Evolutionary conservation across 2,329 filamentous ascomycete species (phyloP), one percentile per base, ranked within the genome.

Genomic region (Myriosclerotinia scirpicola): DNA sequence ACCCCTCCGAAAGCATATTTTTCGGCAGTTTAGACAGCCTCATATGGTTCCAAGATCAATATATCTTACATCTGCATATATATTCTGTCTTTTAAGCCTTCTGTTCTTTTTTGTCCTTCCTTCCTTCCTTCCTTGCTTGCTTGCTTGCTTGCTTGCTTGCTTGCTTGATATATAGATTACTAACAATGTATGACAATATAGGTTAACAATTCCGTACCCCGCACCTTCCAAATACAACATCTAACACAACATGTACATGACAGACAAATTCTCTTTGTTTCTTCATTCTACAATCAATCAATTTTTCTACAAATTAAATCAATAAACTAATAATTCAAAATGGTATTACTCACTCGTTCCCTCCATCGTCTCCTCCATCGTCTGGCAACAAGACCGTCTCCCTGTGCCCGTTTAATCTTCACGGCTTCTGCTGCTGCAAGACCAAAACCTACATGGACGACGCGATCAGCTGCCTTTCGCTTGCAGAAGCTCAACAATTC

Each of bases 311-410:
- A n/a, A 36, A 38, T 30, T 11, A 30, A 11, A 46, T 15, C 8
- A 67, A 54, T 50, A 50, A 30, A 36, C 64, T 11, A 67, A 69
- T 70, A 67, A 69, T 12, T 80, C 80, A 84, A 73, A 79, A 84
- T 84, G 82, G 82, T 84, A 76, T 73, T 75, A 52, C 71, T 75
- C 73, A 73, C 72, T 72, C 74, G 73, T 62, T 73, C 74, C 42
- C 69, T 75, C 56, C 71, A 63, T 67, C 73, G 74, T 66, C 61
- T 75, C 42, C 69, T 75, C 56, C 71, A 63, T 67, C 73, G 74
- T 66, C 61, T 75, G 34, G 71, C 73, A 36, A 40, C 54, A 65
- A 67, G 69, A 64, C 67, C 70, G 22, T 64, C 64, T 58, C 48
- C 67, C 36, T 59, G 53, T 52, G 38, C 64, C 15, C 66, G 69